Base-by-base conservation (phyloP, 2,329 filamentous ascomycete species). In the Teratosphaeria gauchensis region DNA sequence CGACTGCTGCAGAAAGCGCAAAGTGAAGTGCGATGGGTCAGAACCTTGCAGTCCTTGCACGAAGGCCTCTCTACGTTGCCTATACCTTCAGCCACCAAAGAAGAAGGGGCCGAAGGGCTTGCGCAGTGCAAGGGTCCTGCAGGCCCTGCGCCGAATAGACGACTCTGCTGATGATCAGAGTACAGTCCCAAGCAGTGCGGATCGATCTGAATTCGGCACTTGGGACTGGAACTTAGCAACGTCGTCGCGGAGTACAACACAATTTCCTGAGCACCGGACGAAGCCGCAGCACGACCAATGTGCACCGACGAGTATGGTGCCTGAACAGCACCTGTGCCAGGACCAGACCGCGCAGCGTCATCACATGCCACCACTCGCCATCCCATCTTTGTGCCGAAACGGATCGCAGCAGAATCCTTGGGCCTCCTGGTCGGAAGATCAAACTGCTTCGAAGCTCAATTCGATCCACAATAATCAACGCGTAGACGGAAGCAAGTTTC, bases 71-170 rank as follows among this genome's bases (percentile, higher is more conserved):
- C 71, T 73, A 53, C 61, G 67, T 61, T 73, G 71, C 60, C 69
- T 69, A 51, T 73, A 72, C 58, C 64, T 73, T 8, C 68, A 72
- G 55, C 65, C 69, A 28, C 66, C 70, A 9, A 71, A 70, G 64
- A 73, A 73, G 66, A 73, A 73, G 58, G 71, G 71, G 1, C 71
- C 71, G 5, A 72, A 72, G 53, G 70, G 71, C 9, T 58, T 73
- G 59, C 60, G 71, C 28, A 71, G 69, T 58, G 69, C 68, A 5
- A 61, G 68, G 51, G 71, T 73, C 16, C 59, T 73, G 21, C 69
- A 72, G 61, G 70, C 68, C 4, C 57, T 73, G 48, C 65, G 71
- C 11, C 60, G 63, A 38, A 73, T 73, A 53, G 69, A 72, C 57
- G 67, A 72, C 53, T 62, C 64, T 32, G 65, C 63, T 6, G 64